These are phyloP conservation scores for Sicyos baderoa DNA, from an alignment of 306 rosid genomes.

Conservation along the genomic window DNA sequence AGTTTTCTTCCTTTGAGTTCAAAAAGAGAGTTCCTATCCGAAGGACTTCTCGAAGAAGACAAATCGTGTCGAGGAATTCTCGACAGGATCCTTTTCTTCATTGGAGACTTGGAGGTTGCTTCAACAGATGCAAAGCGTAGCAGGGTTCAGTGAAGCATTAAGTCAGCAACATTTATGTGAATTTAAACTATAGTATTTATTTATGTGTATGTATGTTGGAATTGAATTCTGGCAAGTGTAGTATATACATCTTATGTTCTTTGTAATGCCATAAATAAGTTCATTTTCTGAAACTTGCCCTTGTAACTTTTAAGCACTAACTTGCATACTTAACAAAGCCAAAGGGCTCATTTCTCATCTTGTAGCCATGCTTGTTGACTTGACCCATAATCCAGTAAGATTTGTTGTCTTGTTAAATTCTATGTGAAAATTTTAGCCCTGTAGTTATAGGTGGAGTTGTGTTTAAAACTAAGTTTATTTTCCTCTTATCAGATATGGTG, in stretches of 20 bases:
- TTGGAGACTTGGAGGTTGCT: conserved; percentile 78
- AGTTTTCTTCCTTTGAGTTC: conserved; percentile 21
- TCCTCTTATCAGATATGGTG: not conserved
- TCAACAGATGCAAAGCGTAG: conserved; percentile 53
- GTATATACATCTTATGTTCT: not conserved
- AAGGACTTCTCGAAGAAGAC: conserved; percentile 34
- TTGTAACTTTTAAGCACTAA: not conserved
- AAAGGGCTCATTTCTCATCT: not conserved
- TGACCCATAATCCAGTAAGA: not conserved
- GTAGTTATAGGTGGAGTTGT: not conserved
- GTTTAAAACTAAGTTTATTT: not conserved
- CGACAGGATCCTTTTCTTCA: conserved; percentile 65
- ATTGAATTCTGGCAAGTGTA: conserved; percentile 8
- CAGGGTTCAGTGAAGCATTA: conserved; percentile 29
- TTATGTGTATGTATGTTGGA: not conserved
- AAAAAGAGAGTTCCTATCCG: conserved; percentile 26
- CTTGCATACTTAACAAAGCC: not conserved
- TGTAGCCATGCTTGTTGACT: not conserved
- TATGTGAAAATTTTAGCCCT: not conserved
- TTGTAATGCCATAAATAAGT: conserved; percentile 4
- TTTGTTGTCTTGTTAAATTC: not conserved
- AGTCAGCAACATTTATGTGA: conserved; percentile 7
- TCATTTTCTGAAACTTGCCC: not conserved
- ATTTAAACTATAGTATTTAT: not conserved
- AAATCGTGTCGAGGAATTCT: conserved; percentile 47